Conservation (phyloP, 1,139 yeast genomes). For the Candida tunisiensis region DNA sequence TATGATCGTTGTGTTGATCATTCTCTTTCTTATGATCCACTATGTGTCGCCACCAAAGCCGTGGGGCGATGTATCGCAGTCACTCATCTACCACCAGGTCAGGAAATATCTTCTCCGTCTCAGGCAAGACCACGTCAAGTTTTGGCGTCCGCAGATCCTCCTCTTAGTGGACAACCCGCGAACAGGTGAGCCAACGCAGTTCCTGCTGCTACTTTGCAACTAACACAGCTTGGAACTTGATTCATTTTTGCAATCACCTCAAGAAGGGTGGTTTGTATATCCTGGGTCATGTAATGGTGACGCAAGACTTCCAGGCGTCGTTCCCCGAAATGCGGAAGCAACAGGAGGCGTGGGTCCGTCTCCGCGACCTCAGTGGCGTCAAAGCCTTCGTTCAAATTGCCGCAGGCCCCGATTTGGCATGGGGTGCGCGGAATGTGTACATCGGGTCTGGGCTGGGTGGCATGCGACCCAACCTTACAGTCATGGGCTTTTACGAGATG, state of each 20-base stretch:
- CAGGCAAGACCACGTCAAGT: conserved; percentile 83
- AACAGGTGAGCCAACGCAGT: no score
- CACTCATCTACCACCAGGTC: conserved; percentile 87
- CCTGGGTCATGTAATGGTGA: conserved; percentile 74
- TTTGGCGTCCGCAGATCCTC: conserved; percentile 93
- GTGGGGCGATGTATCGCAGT: conserved; percentile 96
- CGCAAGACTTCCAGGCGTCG: conserved; percentile 37
- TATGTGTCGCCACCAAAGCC: conserved; percentile 86
- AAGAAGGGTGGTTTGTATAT: conserved; percentile 91
- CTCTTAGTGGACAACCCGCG: conserved; percentile 81
- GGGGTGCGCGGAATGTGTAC: conserved; percentile 94
- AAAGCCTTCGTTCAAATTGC: conserved; percentile 93
- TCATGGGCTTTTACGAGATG: conserved; percentile 70
- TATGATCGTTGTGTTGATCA: conserved; percentile 46
- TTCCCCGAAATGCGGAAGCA: conserved; percentile 56
- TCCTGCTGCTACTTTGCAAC: no score
- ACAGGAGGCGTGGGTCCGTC: conserved; percentile 64
- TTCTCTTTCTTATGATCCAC: conserved; percentile 64
- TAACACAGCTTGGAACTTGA: conserved; percentile 85
- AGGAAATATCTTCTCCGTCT: conserved; percentile 71
- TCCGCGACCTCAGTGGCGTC: conserved; percentile 58
- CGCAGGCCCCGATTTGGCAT: conserved; percentile 68
- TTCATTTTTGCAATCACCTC: conserved; percentile 84
- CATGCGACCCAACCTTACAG: conserved; percentile 92
- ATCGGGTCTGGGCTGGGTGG: conserved; percentile 93